These are phyloP conservation scores for Acer saccharum DNA, from an alignment of 345 rosid species.

Conservation along the genomic window DNA sequence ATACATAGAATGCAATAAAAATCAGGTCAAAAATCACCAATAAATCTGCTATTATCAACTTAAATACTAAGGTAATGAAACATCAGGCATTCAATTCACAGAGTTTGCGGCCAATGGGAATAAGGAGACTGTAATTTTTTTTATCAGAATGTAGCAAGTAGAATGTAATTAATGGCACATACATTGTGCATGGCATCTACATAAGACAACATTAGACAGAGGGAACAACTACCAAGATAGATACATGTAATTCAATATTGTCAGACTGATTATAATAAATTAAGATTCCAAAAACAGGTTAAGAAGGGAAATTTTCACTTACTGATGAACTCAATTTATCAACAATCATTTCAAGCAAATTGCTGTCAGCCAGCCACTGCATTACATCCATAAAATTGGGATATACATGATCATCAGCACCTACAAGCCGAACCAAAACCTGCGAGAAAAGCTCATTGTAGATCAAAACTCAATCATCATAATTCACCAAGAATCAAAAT, in stretches of 20 bases:
- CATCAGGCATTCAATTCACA: not conserved
- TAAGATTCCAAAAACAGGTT: not conserved
- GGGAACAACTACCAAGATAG: not conserved
- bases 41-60: not conserved
- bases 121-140: not conserved
- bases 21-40: not conserved
- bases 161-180: not conserved
- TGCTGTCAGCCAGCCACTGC: constrained; percentile 97
- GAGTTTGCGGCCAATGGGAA: not conserved
- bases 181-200: not conserved
- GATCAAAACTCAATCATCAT: constrained; percentile 7
- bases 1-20: not conserved
- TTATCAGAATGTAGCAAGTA: not conserved
- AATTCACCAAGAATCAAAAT: not conserved
- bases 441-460: constrained; percentile 28
- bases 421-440: constrained; percentile 97
- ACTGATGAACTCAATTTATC: constrained; percentile 91
- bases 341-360: constrained; percentile 91
- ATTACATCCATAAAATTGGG: constrained; percentile 95
- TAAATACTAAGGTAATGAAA: not conserved
- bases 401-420: constrained; percentile 95
- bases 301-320: constrained; percentile 33
- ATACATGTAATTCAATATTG: not conserved
- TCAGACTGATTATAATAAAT: not conserved
- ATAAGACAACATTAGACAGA: constrained; percentile 4